Evolutionary conservation across 495 filamentous ascomycete species (phyloP), one percentile per base, ranked within the genome.

Genomic region (Penicillium alfredii): DNA sequence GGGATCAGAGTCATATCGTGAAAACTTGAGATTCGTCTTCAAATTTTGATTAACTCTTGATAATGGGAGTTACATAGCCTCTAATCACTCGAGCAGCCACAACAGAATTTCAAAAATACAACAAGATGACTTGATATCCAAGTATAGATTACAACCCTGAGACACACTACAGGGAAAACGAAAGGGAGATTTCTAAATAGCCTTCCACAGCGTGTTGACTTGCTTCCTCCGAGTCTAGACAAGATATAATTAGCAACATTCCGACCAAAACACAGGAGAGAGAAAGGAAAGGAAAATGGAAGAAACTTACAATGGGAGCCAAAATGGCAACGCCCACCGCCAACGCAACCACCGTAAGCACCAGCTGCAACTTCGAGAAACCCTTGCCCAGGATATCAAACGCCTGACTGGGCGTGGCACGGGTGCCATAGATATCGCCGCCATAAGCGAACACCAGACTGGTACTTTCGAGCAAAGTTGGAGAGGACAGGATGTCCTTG

Each of bases 381-480:
- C 82, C 84, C 64, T 89, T 93, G 21, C 87, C 90, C 1, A 99
- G 68, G 11, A 95, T 73, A 63, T 99, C 92, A 60, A 97, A 99
- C 3, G 82, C 73, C 38, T 82, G 75, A 53, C 86, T 93, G 1
- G 92, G 92, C 18, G 80, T 77, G 20, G 92, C 79, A 9, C 88
- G 68, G 3, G 89, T 88, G 4, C 85, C 88, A 48, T 87, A 99
- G 20, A 97, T 61, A 55, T 99, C 92, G 2, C 61, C 56, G 3
- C 93, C 93, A 56, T 83, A 96, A 3, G 88, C 90, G 49, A 97
- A 78, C 17, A 99, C 76, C 27, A 99, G 58, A 50, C 84, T 88
- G 8, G 92, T 96, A 60, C 88, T 95, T 63, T 99, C 92, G n/a
- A 99, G 71, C 1, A 82, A 49, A 0, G 86, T 81, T 0, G 90